These are phyloP conservation scores for Gypsophila paniculata DNA, from an alignment of 179 eudicot species.

Conservation along the genomic window DNA sequence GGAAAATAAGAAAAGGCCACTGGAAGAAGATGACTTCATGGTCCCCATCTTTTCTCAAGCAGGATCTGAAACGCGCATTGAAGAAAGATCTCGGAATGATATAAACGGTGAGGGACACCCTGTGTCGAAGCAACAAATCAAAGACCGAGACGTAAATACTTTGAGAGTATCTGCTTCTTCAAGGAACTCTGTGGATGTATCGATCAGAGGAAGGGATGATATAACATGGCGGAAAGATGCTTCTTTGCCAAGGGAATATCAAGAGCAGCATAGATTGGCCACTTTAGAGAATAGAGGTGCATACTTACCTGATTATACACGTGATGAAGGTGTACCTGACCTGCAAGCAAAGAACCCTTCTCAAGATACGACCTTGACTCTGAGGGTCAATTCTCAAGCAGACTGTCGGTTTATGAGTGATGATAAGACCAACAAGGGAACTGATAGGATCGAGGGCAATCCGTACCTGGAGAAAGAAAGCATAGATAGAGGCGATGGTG, in stretches of 20 bases:
- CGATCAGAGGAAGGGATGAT: slow-evolving; percentile 28
- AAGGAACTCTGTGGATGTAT: slow-evolving; percentile 29
- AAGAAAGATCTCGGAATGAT: slow-evolving; percentile 22
- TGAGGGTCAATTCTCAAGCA: slow-evolving; percentile 25
- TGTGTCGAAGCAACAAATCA: slow-evolving; percentile 32
- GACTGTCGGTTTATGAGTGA: slow-evolving; percentile 26
- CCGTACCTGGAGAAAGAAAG: slow-evolving; percentile 29
- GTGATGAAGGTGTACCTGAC: slow-evolving; percentile 25
- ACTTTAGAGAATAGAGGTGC: slow-evolving; percentile 24
- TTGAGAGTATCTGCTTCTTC: slow-evolving; percentile 24
- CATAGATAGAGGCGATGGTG: slow-evolving; percentile 52
- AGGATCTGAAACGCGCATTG: slow-evolving; percentile 24
- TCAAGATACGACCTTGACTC: slow-evolving; percentile 26
- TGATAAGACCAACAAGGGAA: slow-evolving; percentile 27
- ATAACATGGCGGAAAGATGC: slow-evolving; percentile 25
- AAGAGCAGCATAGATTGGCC: slow-evolving; percentile 26
- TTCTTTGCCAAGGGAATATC: slow-evolving; percentile 26
- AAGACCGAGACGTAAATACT: slow-evolving; percentile 27
- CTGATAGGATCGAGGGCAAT: slow-evolving; percentile 28
- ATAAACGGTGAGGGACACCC: slow-evolving; percentile 29
- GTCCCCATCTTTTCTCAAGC: slow-evolving; percentile 73
- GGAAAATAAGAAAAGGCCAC: slow-evolving; percentile 38
- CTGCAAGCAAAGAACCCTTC: slow-evolving; percentile 24
- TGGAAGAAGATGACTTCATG: slow-evolving; percentile 71
- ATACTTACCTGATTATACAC: slow-evolving; percentile 25